A percentile compares a stretch with the other conserved stretches of the same genome.
phyloP scores from a whole-genome alignment of 2,329 filamentous ascomycete species.

The Clonostachys sp. region DNA sequence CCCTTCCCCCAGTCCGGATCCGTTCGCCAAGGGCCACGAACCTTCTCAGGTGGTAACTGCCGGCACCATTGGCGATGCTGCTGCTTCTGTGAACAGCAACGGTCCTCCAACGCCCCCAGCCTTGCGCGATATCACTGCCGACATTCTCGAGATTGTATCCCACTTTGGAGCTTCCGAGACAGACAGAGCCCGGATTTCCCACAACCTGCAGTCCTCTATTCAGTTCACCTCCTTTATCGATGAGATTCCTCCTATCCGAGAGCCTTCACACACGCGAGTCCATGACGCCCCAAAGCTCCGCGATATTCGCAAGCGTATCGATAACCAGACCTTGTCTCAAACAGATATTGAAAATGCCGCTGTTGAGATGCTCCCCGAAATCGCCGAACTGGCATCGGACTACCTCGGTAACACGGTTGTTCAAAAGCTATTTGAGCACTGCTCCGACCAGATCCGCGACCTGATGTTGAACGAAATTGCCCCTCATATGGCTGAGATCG shows the following conservation, averaged over 20 bases:
- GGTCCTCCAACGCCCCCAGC: constrained; percentile 64
- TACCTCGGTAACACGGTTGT: constrained; percentile 99
- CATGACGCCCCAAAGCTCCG: constrained; percentile 93
- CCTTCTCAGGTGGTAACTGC: constrained; percentile 9
- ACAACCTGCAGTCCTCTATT: constrained; percentile 73
- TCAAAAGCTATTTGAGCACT: constrained; percentile 96
- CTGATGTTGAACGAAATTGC: constrained; percentile 86
- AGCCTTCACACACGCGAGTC: constrained; percentile 82
- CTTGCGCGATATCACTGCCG: constrained; percentile 71
- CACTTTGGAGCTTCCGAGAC: constrained; percentile 84
- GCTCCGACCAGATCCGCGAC: constrained; percentile 84
- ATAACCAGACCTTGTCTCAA: constrained; percentile 83
- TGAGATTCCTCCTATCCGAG: constrained; percentile 85
- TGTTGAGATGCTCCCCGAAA: constrained; percentile 90
- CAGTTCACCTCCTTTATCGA: constrained; percentile 66
- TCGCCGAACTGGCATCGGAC: constrained; percentile 90
- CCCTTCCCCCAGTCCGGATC: constrained; percentile 87
- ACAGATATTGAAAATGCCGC: constrained; percentile 91
- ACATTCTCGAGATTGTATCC: constrained; percentile 81
- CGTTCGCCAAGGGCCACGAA: constrained; percentile 59
- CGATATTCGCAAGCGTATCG: constrained; percentile 95
- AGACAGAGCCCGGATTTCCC: constrained; percentile 67
- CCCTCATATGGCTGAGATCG: constrained; percentile 92
- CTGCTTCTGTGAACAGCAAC: constrained; percentile 23
- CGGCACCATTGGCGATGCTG: constrained; percentile 25